Conservation (phyloP, 1,284 basidiomycete genomes). For the Irpex rosettiformis region DNA sequence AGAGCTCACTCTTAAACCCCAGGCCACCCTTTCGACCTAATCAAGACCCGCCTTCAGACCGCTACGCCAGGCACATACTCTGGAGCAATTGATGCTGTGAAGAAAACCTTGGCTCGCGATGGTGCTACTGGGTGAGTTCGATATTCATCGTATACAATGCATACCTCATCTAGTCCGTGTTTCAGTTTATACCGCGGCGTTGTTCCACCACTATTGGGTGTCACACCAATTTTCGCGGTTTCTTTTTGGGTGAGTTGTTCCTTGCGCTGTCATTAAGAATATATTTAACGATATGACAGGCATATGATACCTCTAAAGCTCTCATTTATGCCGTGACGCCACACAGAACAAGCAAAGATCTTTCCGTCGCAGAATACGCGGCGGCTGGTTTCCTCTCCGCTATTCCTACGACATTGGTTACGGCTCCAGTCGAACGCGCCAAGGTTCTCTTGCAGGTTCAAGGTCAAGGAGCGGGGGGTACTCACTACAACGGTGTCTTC, state of each 20-base stretch:
- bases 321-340: constrained; percentile 76
- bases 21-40: constrained; percentile 98
- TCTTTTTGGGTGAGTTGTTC: constrained; percentile 85
- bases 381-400: constrained; percentile 94
- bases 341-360: constrained; percentile 56
- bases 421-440: constrained; percentile 94
- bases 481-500: constrained; percentile 87
- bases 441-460: constrained; percentile 90
- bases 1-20: not conserved
- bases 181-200: constrained; percentile 92
- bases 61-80: constrained; percentile 88
- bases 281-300: constrained; percentile 42
- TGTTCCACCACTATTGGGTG: constrained; percentile 92
- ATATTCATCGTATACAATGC: not conserved
- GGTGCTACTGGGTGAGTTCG: constrained; percentile 77
- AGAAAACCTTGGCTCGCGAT: constrained; percentile 86
- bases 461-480: constrained; percentile 86
- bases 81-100: constrained; percentile 92
- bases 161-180: not conserved
- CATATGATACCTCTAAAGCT: constrained; percentile 92
- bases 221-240: constrained; percentile 97
- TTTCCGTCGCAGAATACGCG: constrained; percentile 86
- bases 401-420: constrained; percentile 88
- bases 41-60: constrained; percentile 95
- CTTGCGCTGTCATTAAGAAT: not conserved